Evolutionary conservation across 768 basidiomycete species (phyloP).

Genomic region (Trametes cinnabarina): DNA sequence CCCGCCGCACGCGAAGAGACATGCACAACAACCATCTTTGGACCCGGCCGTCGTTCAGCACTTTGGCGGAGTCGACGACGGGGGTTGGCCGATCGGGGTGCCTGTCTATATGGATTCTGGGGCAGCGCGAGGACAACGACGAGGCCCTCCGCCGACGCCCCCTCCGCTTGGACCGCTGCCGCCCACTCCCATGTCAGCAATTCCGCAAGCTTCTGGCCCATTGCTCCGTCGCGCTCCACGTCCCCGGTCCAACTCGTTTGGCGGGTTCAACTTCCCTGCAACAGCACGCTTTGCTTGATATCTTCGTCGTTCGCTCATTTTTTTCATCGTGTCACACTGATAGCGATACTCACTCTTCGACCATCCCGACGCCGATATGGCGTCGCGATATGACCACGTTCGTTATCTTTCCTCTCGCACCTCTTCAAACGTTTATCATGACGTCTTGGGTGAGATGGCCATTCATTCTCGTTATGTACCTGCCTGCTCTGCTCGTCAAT

Average conservation of each 20-base stretch:
- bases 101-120: not conserved
- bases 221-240: not conserved
- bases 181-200: not conserved
- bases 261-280: not conserved
- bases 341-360: not conserved
- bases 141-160: not conserved
- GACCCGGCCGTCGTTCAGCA: not conserved
- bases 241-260: conserved; percentile 6
- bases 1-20: not conserved
- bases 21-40: not conserved
- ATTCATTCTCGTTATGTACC: not conserved
- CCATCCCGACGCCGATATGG: not conserved
- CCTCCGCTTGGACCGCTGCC: not conserved
- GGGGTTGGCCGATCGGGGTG: not conserved
- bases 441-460: not conserved
- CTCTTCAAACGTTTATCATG: not conserved
- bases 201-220: not conserved
- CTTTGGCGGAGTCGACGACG: not conserved
- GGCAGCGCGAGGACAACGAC: not conserved
- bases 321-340: not conserved
- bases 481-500: not conserved
- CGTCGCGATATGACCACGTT: not conserved
- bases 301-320: not conserved
- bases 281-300: too few species aligned
- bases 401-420: not conserved